Evolutionary conservation across 179 eudicot genomes (phyloP), one percentile per base, ranked within the genome.

Genomic region (Beta macrorhiza): DNA sequence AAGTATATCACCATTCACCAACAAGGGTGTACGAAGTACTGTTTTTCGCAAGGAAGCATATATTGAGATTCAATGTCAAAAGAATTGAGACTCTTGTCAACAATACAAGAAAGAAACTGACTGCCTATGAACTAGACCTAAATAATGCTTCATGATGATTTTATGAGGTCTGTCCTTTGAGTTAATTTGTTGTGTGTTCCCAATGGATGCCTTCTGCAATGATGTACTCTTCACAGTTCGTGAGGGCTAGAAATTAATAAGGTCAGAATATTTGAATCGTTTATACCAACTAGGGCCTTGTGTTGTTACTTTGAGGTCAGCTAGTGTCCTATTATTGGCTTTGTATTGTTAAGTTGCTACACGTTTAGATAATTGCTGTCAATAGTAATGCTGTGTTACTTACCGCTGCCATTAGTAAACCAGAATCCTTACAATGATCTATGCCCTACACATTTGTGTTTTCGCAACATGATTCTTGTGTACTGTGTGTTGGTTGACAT

Each of bases 11-110:
- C 32, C 32, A 29, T 29, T 95, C 65, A 95, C 98, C 59, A 93
- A 93, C 78, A 95, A 93, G 86, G 98, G 98, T 58, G 89, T 85
- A 53, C 86, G 79, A 79, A 91, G 98, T 81, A 95, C 97, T 70
- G 98, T 95, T 20, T 84, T 93, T 57, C 89, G 93, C 47, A 95
- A 95, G 87, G 98, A 93, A 86, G 93, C 92, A 77, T 64, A 80
- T 91, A 61, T 78, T 92, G 87, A 83, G 84, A 78, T 95, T 88
- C 82, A 84, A 90, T 81, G 97, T 91, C 47, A 90, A 1, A 55
- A 52, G 13, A 15, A 0, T 37, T 29, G 64, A 56, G 62, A 67
- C 51, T 42, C 68, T 10, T 22, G 68, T 25, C 32, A 64, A 9
- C 22, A 19, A n/a, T 17, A 17, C 22, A 59, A 59, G 32, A 59